These are phyloP conservation scores for Colletotrichum echinochloae DNA, from an alignment of 2,329 filamentous ascomycete genomes.

Conservation along the genomic window DNA sequence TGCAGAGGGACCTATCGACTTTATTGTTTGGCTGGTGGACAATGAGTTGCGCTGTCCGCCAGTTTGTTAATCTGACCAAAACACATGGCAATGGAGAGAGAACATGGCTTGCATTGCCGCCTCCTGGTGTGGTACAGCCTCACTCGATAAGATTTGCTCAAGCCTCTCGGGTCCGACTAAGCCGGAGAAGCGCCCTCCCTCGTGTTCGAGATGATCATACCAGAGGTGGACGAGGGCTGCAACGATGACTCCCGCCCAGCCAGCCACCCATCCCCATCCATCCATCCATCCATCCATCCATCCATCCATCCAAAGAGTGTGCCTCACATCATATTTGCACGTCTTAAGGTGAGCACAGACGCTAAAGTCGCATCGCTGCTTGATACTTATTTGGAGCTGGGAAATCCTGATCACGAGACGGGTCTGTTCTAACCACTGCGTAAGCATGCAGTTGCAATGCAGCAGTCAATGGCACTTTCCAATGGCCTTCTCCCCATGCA, in stretches of 20 bases:
- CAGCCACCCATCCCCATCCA: neutral
- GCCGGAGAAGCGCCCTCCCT: neutral
- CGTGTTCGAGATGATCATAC: neutral
- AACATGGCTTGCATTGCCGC: neutral
- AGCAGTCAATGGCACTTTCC: neutral
- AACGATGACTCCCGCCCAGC: neutral
- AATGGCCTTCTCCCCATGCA: neutral
- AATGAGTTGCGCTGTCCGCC: neutral
- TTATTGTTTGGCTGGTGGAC: neutral
- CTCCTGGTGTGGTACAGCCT: neutral
- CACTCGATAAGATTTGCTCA: neutral
- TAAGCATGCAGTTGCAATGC: conserved; percentile 8
- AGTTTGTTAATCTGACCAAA: neutral
- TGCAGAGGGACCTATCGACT: no score
- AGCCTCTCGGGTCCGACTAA: conserved; percentile 15
- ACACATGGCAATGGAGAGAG: neutral
- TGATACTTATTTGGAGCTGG: neutral
- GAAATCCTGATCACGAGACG: conserved; percentile 5
- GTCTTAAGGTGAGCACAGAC: conserved; percentile 29
- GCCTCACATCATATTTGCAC: conserved; percentile 23
- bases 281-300: neutral
- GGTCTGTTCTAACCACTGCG: neutral
- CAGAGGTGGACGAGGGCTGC: neutral
- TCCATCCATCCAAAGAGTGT: neutral
- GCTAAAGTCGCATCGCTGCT: conserved; percentile 9